A percentile compares a stretch with the other conserved stretches of the same genome.
Conservation (phyloP, 1,139 yeast species). For the Kodamaea alishanica region DNA sequence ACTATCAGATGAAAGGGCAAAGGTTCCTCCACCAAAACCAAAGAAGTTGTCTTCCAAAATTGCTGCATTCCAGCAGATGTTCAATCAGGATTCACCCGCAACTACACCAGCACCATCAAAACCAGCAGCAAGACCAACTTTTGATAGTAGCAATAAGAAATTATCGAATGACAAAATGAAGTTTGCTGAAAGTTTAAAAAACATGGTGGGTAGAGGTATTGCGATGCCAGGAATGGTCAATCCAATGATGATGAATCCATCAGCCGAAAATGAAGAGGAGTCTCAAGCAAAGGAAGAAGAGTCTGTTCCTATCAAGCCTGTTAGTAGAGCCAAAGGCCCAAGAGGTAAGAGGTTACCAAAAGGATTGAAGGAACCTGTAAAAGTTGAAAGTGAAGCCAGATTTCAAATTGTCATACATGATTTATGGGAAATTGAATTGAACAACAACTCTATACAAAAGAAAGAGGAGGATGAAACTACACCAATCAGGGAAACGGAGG, state of each 20-base stretch:
- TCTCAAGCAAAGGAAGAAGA: constrained; percentile 7
- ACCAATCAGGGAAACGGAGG: neutral
- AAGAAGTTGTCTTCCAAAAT: constrained; percentile 73
- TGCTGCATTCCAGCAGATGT: constrained; percentile 76
- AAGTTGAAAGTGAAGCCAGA: constrained; percentile 27
- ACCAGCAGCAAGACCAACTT: constrained; percentile 1
- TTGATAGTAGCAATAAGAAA: constrained; percentile 12
- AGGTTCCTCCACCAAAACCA: constrained; percentile 65
- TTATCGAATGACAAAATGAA: constrained; percentile 36
- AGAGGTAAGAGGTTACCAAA: constrained; percentile 73
- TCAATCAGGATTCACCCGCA: constrained; percentile 29
- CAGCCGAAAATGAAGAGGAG: constrained; percentile 11
- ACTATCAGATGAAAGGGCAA: constrained; percentile 13
- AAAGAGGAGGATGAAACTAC: neutral
- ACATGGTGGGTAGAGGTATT: constrained; percentile 51
- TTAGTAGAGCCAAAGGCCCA: constrained; percentile 67
- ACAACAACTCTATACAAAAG: neutral
- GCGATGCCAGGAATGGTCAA: constrained; percentile 65
- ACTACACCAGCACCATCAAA: constrained; percentile 8
- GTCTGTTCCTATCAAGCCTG: constrained; percentile 3
- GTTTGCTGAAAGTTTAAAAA: constrained; percentile 55
- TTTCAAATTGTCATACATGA: constrained; percentile 32
- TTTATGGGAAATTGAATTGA: constrained; percentile 33
- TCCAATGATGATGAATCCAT: constrained; percentile 18
- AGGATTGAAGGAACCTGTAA: constrained; percentile 46